Evolutionary conservation across 2,329 filamentous ascomycete species (phyloP).

Genomic region (Trichoderma sp.): DNA sequence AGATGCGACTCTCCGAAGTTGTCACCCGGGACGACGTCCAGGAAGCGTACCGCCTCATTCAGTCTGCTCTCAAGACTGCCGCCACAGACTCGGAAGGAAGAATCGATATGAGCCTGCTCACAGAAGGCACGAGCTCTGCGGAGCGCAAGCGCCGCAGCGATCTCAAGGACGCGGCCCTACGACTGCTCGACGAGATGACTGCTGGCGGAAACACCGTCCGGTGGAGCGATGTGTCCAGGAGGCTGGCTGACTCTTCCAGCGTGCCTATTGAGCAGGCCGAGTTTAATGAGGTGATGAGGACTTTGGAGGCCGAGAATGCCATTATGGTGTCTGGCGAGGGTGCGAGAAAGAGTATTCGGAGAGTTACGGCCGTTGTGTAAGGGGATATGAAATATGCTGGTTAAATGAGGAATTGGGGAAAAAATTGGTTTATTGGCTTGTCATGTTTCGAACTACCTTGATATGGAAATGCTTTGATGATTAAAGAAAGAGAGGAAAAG

Average conservation of each 20-base stretch:
- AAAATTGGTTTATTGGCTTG: background rate
- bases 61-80: constrained; percentile 90
- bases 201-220: constrained; percentile 67
- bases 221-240: constrained; percentile 75
- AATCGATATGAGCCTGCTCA: constrained; percentile 95
- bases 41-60: constrained; percentile 91
- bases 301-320: constrained; percentile 80
- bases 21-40: constrained; percentile 82
- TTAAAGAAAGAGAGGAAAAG: background rate
- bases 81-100: constrained; percentile 92
- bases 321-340: constrained; percentile 84
- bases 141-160: constrained; percentile 82
- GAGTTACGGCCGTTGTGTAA: constrained; percentile 60
- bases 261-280: constrained; percentile 74
- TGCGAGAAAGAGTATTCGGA: constrained; percentile 75
- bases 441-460: background rate
- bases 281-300: constrained; percentile 78
- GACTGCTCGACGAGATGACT: constrained; percentile 78
- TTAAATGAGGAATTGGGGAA: background rate
- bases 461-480: background rate
- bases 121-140: constrained; percentile 88
- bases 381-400: background rate
- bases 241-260: constrained; percentile 69
- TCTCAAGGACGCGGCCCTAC: constrained; percentile 76
- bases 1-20: constrained; percentile 81